These are phyloP conservation scores for Pecoramyces ruminantium DNA, from an alignment of 192 early-diverging fungal genomes.

Conservation along the genomic window DNA sequence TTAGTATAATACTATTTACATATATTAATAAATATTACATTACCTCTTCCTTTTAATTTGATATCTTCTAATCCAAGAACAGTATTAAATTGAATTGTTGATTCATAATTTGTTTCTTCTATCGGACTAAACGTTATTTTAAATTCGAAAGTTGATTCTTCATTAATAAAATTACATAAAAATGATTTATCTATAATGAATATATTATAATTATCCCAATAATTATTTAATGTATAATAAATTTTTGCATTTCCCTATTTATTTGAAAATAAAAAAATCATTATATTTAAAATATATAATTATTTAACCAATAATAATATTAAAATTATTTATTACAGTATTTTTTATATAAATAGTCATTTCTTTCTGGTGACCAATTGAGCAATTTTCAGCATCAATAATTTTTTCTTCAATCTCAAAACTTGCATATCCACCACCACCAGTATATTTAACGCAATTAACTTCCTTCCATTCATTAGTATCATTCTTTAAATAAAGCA, in stretches of 20 bases:
- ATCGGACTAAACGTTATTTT: neutral
- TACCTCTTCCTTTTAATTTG: neutral
- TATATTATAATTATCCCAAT: neutral
- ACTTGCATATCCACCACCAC: neutral
- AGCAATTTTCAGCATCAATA: neutral
- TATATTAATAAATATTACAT: neutral
- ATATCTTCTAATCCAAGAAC: neutral
- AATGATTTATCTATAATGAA: neutral
- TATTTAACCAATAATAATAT: neutral
- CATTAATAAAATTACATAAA: neutral
- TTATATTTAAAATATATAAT: neutral
- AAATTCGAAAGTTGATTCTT: neutral
- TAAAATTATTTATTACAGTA: neutral
- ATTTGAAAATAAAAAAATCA: too few species aligned
- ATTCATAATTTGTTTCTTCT: neutral
- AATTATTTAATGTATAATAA: neutral
- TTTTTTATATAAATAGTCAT: neutral
- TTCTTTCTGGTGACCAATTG: neutral
- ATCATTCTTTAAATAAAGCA: neutral
- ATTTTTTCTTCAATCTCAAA: neutral
- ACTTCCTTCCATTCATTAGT: neutral
- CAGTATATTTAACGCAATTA: neutral
- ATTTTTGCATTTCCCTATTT: neutral
- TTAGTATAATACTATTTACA: too few species aligned
- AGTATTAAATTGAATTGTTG: neutral